Evolutionary conservation across 2,329 filamentous ascomycete species (phyloP).

Genomic region (Calonectria crousiana): DNA sequence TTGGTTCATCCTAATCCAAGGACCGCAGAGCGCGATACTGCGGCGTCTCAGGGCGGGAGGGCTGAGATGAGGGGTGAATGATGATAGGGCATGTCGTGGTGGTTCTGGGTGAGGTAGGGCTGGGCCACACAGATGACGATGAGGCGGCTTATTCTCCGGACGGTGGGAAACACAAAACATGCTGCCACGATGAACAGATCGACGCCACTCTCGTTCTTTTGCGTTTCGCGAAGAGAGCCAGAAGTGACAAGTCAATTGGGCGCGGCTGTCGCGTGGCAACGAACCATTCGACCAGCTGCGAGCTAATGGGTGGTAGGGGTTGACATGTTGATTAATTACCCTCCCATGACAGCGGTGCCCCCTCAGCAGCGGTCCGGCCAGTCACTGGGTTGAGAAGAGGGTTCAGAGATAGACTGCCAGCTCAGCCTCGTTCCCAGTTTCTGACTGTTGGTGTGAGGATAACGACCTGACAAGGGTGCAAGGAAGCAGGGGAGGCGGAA

Average conservation of each 20-base stretch:
- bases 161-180: not conserved
- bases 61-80: not conserved
- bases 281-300: not conserved
- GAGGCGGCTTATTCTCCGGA: slow-evolving; percentile 4
- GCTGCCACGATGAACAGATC: not conserved
- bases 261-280: not conserved
- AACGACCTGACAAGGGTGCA: not conserved
- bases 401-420: not conserved
- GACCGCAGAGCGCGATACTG: not conserved
- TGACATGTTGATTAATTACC: not conserved
- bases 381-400: not conserved
- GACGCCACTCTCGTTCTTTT: not conserved
- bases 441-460: not conserved
- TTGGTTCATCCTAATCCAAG: not conserved
- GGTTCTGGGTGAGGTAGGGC: not conserved
- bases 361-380: not conserved
- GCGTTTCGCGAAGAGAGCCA: not conserved
- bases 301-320: not conserved
- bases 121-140: not conserved
- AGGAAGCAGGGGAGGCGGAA: not conserved
- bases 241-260: not conserved
- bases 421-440: not conserved
- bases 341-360: not conserved
- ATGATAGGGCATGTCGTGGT: not conserved
- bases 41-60: not conserved